Evolutionary conservation across 139 green algal genomes (phyloP).

Genomic region (Chlorella sp.): DNA sequence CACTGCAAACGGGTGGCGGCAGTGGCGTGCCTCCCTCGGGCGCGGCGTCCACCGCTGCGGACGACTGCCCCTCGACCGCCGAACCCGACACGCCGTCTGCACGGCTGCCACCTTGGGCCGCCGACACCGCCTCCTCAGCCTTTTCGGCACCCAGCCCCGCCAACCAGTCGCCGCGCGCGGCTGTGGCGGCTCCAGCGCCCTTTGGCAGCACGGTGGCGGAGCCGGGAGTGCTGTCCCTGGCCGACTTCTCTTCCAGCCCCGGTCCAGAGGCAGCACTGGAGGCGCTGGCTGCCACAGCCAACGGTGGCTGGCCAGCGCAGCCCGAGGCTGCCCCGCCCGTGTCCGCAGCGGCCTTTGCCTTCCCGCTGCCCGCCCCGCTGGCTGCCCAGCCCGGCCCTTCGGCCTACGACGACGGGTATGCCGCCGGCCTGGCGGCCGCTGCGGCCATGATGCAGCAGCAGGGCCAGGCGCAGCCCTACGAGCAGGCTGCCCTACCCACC

Average conservation of each 20-base stretch:
- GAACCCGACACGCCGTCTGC: constrained; percentile 13
- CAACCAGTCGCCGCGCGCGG: not conserved
- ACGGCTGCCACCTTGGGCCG: not conserved
- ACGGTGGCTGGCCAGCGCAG: not conserved
- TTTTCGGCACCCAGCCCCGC: not conserved
- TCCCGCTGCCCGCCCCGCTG: not conserved
- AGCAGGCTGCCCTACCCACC: not conserved
- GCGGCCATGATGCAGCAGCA: not conserved
- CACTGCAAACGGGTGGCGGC: not conserved
- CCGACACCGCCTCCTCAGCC: constrained; percentile 1
- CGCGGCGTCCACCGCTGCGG: not conserved
- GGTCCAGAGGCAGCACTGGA: not conserved
- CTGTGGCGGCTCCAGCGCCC: not conserved
- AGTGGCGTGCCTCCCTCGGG: not conserved
- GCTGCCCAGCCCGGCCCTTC: not conserved
- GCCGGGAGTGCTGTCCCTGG: constrained; percentile 17
- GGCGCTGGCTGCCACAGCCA: not conserved
- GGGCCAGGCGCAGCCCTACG: not conserved
- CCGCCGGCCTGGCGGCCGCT: not conserved
- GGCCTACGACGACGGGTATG: not conserved
- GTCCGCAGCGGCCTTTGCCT: not conserved
- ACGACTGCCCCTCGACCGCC: not conserved
- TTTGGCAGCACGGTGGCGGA: not conserved
- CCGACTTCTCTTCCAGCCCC: constrained; percentile 14
- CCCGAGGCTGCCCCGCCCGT: not conserved